These are phyloP conservation scores for Penicillium hesseltinei DNA, from an alignment of 2,329 filamentous ascomycete genomes.

Conservation along the genomic window DNA sequence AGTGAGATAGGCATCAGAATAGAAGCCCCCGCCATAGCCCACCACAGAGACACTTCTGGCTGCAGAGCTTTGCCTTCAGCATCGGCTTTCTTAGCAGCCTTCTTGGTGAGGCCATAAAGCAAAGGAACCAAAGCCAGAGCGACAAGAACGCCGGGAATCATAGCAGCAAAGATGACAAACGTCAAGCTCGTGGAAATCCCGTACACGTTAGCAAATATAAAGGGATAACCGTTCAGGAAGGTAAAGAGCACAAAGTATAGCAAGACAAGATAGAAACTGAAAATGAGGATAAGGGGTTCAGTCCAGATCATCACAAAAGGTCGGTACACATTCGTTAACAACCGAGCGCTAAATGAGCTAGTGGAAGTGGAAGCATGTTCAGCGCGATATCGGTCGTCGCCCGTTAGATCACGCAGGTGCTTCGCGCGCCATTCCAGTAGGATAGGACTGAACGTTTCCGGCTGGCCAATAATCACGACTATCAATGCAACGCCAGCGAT, in stretches of 20 bases:
- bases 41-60: slow-evolving; percentile 6
- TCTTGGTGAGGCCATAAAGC: neutral
- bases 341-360: neutral
- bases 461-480: slow-evolving; percentile 45
- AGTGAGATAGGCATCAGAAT: neutral
- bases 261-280: slow-evolving; percentile 29
- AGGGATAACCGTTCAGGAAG: slow-evolving; percentile 48
- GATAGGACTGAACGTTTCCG: slow-evolving; percentile 50
- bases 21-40: slow-evolving; percentile 1
- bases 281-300: slow-evolving; percentile 31
- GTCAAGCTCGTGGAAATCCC: slow-evolving; percentile 46
- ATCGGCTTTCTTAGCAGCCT: neutral
- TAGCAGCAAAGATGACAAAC: slow-evolving; percentile 48
- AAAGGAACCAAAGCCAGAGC: slow-evolving; percentile 3
- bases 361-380: slow-evolving; percentile 16
- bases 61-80: neutral
- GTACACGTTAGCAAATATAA: slow-evolving; percentile 52
- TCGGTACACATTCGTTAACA: slow-evolving; percentile 44
- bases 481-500: slow-evolving; percentile 35
- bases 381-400: slow-evolving; percentile 49
- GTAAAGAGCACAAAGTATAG: slow-evolving; percentile 35
- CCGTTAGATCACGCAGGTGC: slow-evolving; percentile 40
- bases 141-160: slow-evolving; percentile 28
- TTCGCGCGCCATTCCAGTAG: slow-evolving; percentile 45
- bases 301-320: slow-evolving; percentile 34